Percentiles rank a stretch among this genome's conserved stretches.
These are phyloP conservation scores for Apostasia shenzhenica DNA, from an alignment of 106 monocot genomes.

Conservation along the genomic window DNA sequence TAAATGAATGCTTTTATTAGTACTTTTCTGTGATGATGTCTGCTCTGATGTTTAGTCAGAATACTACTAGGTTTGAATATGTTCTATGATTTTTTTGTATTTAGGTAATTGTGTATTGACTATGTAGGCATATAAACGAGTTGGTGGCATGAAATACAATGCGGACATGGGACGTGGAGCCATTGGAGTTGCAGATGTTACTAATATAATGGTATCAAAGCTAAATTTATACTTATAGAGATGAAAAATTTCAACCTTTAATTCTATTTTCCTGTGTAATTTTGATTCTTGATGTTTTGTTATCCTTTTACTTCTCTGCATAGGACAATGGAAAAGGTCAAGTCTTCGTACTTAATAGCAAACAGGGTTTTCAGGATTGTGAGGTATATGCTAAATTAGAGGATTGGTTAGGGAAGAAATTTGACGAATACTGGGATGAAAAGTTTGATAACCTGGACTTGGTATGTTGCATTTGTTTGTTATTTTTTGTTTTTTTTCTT, in stretches of 20 bases:
- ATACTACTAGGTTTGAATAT: too few species aligned
- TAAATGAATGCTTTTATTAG: too few species aligned
- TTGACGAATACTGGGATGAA: conserved; percentile 66
- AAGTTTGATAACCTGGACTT: conserved; percentile 50
- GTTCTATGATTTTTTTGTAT: background rate
- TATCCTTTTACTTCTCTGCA: background rate
- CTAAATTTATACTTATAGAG: background rate
- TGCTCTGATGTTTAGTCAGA: too few species aligned
- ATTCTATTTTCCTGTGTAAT: background rate
- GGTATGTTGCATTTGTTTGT: conserved; percentile 29
- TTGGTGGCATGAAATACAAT: conserved; percentile 63
- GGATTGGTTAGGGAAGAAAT: conserved; percentile 52
- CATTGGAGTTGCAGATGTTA: conserved; percentile 65
- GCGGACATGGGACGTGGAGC: conserved; percentile 70
- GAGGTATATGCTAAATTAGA: conserved; percentile 67
- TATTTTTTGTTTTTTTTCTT: background rate
- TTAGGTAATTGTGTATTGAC: background rate
- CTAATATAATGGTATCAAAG: conserved; percentile 48
- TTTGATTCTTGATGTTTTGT: background rate
- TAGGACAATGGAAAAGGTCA: conserved; percentile 47
- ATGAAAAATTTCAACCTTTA: background rate
- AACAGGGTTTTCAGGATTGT: conserved; percentile 88
- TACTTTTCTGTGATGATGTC: too few species aligned
- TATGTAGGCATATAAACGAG: conserved; percentile 73
- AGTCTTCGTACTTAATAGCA: conserved; percentile 56